Evolutionary conservation across 345 rosid genomes (phyloP).

Genomic region (Aethionema arabicum): DNA sequence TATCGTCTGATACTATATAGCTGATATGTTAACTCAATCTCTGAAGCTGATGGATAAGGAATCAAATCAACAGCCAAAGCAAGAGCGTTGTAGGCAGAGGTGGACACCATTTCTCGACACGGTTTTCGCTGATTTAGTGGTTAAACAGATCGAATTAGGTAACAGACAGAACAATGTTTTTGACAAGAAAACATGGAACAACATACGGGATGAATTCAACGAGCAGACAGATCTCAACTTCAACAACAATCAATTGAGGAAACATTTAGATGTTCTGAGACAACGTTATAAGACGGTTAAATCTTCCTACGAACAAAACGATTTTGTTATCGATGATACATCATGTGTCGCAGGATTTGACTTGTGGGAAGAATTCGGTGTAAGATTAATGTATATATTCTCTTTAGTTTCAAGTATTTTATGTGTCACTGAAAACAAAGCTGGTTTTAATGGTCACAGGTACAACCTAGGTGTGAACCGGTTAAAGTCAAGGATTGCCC

Average conservation of each 20-base stretch:
- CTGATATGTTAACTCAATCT: neutral
- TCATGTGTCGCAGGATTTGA: constrained; percentile 60
- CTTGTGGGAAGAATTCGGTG: constrained; percentile 78
- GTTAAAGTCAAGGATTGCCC: constrained; percentile 63
- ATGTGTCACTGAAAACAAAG: neutral
- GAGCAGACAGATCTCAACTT: constrained; percentile 57
- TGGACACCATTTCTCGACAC: constrained; percentile 69
- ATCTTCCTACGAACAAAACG: constrained; percentile 55
- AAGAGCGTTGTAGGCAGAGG: constrained; percentile 62
- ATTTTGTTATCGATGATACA: constrained; percentile 54
- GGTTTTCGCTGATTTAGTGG: constrained; percentile 73
- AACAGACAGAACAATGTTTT: constrained; percentile 67
- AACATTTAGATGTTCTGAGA: constrained; percentile 75
- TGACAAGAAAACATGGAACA: constrained; percentile 73
- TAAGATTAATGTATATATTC: constrained; percentile 41
- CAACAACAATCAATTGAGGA: constrained; percentile 76
- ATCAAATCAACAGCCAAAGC: constrained; percentile 50
- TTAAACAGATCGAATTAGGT: constrained; percentile 66
- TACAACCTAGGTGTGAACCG: constrained; percentile 54
- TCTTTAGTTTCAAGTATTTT: neutral
- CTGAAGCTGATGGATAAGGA: constrained; percentile 55
- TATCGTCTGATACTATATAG: neutral
- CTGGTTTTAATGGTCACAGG: constrained; percentile 39
- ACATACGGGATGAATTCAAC: constrained; percentile 67
- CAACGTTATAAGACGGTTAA: constrained; percentile 60